Conservation (phyloP, 164 flowering plant genomes). For the Berberis thunbergii region DNA sequence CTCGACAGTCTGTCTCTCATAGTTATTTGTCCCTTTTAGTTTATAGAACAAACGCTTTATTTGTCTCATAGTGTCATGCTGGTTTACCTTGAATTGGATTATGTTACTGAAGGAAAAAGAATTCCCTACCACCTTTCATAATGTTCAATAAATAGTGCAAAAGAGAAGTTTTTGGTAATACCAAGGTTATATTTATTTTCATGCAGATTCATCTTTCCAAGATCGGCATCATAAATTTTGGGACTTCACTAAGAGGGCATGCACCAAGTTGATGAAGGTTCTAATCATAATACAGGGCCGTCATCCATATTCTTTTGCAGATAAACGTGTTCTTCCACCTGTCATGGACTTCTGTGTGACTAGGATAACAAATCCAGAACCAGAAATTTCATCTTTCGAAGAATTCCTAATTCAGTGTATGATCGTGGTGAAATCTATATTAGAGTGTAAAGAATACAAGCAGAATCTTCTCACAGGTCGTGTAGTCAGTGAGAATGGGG, state of each 20-base stretch:
- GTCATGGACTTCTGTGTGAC: constrained; percentile 76
- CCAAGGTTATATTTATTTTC: constrained; percentile 1
- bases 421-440: constrained; percentile 68
- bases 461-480: constrained; percentile 60
- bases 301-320: constrained; percentile 95
- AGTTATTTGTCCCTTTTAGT: too few species aligned
- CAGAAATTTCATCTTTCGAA: constrained; percentile 49
- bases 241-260: constrained; percentile 59
- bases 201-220: constrained; percentile 69
- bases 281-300: constrained; percentile 57
- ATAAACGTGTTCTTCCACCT: constrained; percentile 60
- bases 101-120: too few species aligned
- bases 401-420: constrained; percentile 83
- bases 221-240: constrained; percentile 46
- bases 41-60: too few species aligned
- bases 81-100: too few species aligned
- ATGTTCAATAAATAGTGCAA: too few species aligned
- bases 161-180: background rate
- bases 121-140: too few species aligned
- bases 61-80: too few species aligned
- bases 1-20: too few species aligned
- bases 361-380: constrained; percentile 64
- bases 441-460: constrained; percentile 93
- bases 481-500: constrained; percentile 63
- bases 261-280: constrained; percentile 82